Percentiles rank a stretch among this genome's conserved stretches.
Evolutionary conservation across 495 filamentous ascomycete genomes (phyloP).

Genomic region (Endocarpon pusillum): DNA sequence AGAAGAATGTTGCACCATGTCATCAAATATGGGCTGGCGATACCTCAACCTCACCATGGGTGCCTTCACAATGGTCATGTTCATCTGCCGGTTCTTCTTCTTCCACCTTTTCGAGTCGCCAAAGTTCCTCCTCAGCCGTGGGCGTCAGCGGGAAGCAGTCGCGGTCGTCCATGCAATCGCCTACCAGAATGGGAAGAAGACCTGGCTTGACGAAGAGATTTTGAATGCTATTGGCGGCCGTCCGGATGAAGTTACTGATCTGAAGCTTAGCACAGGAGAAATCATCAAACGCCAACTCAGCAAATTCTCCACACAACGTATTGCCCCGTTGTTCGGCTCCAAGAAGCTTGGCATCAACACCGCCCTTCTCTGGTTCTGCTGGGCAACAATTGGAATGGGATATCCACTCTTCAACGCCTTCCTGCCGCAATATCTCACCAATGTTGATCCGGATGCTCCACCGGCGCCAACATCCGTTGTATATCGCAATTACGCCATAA

Average conservation of each 20-base stretch:
- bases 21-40: constrained; percentile 66
- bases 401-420: constrained; percentile 44
- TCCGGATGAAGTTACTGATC: constrained; percentile 16
- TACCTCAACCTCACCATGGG: constrained; percentile 59
- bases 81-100: constrained; percentile 51
- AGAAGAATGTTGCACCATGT: constrained; percentile 33
- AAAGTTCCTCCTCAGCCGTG: constrained; percentile 60
- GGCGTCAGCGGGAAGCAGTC: constrained; percentile 56
- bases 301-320: constrained; percentile 38
- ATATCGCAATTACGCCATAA: constrained; percentile 46
- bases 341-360: constrained; percentile 32
- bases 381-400: constrained; percentile 39
- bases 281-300: constrained; percentile 33
- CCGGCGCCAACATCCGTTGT: constrained; percentile 26
- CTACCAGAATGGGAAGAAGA: constrained; percentile 33
- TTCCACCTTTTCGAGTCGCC: constrained; percentile 73
- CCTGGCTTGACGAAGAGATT: constrained; percentile 35
- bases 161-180: constrained; percentile 45
- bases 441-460: constrained; percentile 17
- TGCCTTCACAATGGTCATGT: constrained; percentile 51
- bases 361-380: constrained; percentile 36
- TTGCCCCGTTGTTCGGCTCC: constrained; percentile 34
- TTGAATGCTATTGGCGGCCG: constrained; percentile 36
- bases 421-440: constrained; percentile 37
- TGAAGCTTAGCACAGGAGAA: constrained; percentile 23